Base-by-base conservation (phyloP, 305 asterid genomes). In the Solanum hybrid region DNA sequence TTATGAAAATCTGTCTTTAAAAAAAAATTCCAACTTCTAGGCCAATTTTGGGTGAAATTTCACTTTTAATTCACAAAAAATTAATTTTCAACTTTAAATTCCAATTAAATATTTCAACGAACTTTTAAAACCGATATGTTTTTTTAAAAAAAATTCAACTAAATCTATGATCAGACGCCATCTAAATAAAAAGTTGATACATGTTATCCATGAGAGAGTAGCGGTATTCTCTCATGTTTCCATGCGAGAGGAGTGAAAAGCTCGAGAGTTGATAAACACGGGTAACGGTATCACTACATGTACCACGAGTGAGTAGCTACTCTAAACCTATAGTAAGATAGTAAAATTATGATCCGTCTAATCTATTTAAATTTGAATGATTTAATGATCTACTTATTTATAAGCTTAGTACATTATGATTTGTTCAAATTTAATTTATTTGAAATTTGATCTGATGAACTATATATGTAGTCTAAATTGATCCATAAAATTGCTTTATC, bases 341-440 rank as follows among this genome's bases (percentile, higher is more conserved):
- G 10, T 71, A 31, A 75, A 4, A 75, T 31, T 75, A 31, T 18
- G 40, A 76, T 0, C 12, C 1, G 24, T 75, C 3, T 0, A 75
- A 29, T 75, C 0, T 31, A 2, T 16, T 10, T 18, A 76, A 33
- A 76, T 8, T 76, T 76, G 0, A 76, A 76, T 0, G 0, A 0
- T 31, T 29, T 14, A 31, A 31, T 75, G 13, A 33, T 20, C 0
- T 20, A 1, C 16, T 77, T 34, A 20, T 77, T 77, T 1, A 18
- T 34, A 20, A 76, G 0, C 1, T 18, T 0, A 33, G 2, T 6
- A 0, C 0, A 0, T 18, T 5, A 77, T 77, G 0, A 76, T 33
- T 33, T 0, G 28, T 4, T 33, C 0, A 76, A 76, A 33, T 33
- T 16, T 20, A 33, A 31, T 76, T 76, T 1, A 4, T 33, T 1